A percentile compares a stretch with the other conserved stretches of the same genome.
Evolutionary conservation across 331 rosid species (phyloP).

Genomic region (Prunus yedoensis): DNA sequence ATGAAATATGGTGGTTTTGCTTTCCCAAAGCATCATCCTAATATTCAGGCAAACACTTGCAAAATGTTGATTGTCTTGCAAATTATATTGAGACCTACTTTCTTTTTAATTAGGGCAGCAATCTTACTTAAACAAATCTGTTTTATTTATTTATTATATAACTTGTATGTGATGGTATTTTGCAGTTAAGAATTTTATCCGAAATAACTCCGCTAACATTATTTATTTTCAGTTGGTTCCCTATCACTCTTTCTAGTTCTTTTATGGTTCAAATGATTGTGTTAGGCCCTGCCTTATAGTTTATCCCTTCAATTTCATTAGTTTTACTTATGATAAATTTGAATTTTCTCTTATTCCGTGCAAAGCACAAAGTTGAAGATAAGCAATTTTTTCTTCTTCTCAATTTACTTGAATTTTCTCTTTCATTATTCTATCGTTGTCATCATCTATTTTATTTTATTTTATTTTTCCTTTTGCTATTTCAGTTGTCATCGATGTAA

Average conservation of each 20-base stretch:
- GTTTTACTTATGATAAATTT: neutral
- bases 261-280: neutral
- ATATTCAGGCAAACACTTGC: too few relatives aligned
- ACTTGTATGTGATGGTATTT: too few relatives aligned
- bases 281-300: neutral
- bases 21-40: neutral
- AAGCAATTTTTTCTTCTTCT: neutral
- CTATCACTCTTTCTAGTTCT: too few relatives aligned
- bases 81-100: too few relatives aligned
- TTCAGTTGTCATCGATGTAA: neutral
- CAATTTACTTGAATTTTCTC: neutral
- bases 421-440: too few relatives aligned
- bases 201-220: too few relatives aligned
- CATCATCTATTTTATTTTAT: neutral
- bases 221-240: too few relatives aligned
- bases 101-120: too few relatives aligned
- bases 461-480: neutral
- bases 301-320: neutral
- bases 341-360: neutral
- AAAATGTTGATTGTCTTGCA: too few relatives aligned
- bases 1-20: neutral
- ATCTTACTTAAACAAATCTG: too few relatives aligned
- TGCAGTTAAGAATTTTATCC: too few relatives aligned
- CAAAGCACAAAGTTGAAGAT: constrained; percentile 1
- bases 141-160: too few relatives aligned